Conservation (phyloP, 169 alveolate genomes). For the Theileria annulata region DNA sequence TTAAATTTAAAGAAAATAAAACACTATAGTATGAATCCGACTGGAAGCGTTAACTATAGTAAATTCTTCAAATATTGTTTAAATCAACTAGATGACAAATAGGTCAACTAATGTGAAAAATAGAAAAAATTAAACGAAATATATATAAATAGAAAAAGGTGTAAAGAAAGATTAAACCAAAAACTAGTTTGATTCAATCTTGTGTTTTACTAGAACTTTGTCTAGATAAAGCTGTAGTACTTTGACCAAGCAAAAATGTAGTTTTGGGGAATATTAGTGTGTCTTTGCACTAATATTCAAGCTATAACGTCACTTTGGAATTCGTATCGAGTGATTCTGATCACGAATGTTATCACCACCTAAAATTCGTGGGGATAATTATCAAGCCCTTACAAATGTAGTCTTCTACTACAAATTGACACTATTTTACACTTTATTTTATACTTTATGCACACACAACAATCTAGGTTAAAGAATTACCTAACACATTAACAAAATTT, state of each 20-base stretch:
- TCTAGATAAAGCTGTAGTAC: conserved; percentile 18
- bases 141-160: not conserved
- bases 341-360: not conserved
- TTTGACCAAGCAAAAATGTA: conserved; percentile 11
- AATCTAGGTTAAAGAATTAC: not conserved
- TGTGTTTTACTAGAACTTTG: conserved; percentile 10
- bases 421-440: not conserved
- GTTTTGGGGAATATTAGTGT: conserved; percentile 8
- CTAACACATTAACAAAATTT: not conserved
- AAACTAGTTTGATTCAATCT: not conserved
- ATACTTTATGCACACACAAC: not conserved
- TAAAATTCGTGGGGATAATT: conserved; percentile 11
- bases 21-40: not conserved
- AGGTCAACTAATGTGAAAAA: not conserved
- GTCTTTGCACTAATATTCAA: conserved; percentile 15
- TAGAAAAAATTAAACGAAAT: not conserved
- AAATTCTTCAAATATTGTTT: not conserved
- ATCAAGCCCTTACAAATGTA: not conserved
- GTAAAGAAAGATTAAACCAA: not conserved
- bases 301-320: conserved; percentile 22
- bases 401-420: not conserved
- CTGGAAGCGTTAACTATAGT: not conserved
- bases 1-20: not conserved
- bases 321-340: not conserved
- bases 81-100: not conserved